Conservation (phyloP, 176 grass and related monocot species). For the Musa troglodytarum region DNA sequence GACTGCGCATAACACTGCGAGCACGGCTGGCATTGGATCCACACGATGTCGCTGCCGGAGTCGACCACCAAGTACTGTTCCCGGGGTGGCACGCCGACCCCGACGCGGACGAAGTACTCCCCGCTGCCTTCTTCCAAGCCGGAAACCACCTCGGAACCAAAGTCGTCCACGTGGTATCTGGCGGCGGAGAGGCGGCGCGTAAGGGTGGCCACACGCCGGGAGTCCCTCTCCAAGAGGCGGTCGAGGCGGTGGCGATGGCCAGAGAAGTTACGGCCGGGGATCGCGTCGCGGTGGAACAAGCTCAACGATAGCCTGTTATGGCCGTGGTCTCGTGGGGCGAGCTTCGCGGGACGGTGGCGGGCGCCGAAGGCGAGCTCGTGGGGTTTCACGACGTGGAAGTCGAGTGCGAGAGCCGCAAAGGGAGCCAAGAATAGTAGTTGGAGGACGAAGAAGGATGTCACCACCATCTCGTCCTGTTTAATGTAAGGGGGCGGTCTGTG, state of each 20-base stretch:
- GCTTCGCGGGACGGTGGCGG: conserved; percentile 1
- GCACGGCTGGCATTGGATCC: conserved; percentile 87
- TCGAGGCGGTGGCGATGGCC: conserved; percentile 22
- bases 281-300: conserved; percentile 46
- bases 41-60: conserved; percentile 94
- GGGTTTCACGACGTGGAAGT: conserved; percentile 42
- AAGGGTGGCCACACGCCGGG: conserved; percentile 28
- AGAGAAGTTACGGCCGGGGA: conserved; percentile 34
- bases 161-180: conserved; percentile 23
- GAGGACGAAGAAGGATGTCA: conserved; percentile 12
- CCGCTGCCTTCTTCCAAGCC: conserved; percentile 71
- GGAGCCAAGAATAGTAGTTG: conserved; percentile 12
- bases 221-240: conserved; percentile 30
- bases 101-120: conserved; percentile 85
- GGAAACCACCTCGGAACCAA: conserved; percentile 68
- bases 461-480: not conserved
- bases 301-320: conserved; percentile 24
- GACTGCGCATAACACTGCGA: conserved; percentile 58
- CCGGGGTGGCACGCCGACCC: conserved; percentile 51
- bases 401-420: conserved; percentile 18
- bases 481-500: too few species aligned
- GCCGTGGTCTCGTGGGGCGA: not conserved
- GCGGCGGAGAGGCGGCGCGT: conserved; percentile 17
- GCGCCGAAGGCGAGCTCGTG: conserved; percentile 11
- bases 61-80: conserved; percentile 86